Evolutionary conservation across 2,329 filamentous ascomycete genomes (phyloP).

Genomic region (Trichoderma sp.): DNA sequence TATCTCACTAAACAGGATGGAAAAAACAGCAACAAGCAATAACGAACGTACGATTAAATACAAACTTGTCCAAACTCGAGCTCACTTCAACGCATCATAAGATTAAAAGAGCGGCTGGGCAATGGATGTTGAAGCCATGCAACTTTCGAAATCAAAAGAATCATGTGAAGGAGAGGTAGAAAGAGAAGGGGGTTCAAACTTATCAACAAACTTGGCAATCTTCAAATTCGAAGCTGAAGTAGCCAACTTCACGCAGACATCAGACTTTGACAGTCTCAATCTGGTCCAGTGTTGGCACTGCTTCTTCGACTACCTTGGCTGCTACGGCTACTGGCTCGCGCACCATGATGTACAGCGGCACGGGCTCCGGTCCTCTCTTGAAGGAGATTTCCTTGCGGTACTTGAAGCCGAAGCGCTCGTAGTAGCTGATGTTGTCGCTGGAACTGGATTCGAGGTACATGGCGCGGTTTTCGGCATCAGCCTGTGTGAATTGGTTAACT

Average conservation of each 20-base stretch:
- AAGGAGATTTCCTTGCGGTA: slow-evolving; percentile 66
- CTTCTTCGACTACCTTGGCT: slow-evolving; percentile 35
- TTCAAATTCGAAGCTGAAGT: background rate
- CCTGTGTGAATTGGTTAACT: slow-evolving; percentile 47
- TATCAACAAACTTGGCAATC: background rate
- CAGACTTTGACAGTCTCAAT: slow-evolving; percentile 26
- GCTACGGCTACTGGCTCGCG: slow-evolving; percentile 61
- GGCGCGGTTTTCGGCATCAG: slow-evolving; percentile 67
- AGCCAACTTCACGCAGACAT: background rate
- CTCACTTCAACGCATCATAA: background rate
- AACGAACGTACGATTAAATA: slow-evolving; percentile 8
- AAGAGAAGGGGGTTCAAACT: background rate
- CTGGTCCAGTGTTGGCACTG: slow-evolving; percentile 29
- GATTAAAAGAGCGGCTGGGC: background rate
- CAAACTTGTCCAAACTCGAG: background rate
- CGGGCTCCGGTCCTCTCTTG: slow-evolving; percentile 58
- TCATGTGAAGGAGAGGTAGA: background rate
- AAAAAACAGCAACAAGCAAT: slow-evolving; percentile 1
- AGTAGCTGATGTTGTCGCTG: slow-evolving; percentile 69
- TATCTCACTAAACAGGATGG: background rate
- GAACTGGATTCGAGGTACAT: slow-evolving; percentile 83
- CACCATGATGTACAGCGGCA: slow-evolving; percentile 80
- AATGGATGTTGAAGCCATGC: background rate
- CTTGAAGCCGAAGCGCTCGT: slow-evolving; percentile 75
- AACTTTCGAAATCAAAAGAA: background rate